A percentile compares a stretch with the other conserved stretches of the same genome.
Conservation (phyloP, 306 rosid species). For the Lagenaria siceraria region DNA sequence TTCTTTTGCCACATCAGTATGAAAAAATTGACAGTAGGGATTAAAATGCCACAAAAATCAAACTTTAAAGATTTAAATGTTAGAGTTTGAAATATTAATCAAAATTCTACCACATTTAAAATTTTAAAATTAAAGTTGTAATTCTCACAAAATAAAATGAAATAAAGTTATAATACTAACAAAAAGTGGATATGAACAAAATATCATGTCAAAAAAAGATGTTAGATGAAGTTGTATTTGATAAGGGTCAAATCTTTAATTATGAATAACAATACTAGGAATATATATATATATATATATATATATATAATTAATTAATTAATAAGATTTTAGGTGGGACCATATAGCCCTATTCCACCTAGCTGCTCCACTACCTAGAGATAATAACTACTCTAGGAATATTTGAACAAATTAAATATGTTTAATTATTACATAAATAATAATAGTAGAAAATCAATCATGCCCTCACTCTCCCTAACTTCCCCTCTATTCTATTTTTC, state of each 20-base stretch:
- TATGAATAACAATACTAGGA: neutral
- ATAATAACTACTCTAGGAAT: neutral
- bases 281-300: neutral
- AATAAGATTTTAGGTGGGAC: neutral
- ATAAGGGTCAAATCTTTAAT: neutral
- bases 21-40: too few relatives aligned
- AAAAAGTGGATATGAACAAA: neutral
- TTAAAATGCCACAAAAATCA: too few relatives aligned
- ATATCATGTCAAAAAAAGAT: neutral
- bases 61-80: too few relatives aligned
- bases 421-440: neutral
- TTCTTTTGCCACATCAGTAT: too few relatives aligned
- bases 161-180: neutral
- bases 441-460: neutral
- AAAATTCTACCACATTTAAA: too few relatives aligned
- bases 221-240: neutral
- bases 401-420: neutral
- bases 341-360: neutral
- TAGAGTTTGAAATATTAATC: too few relatives aligned
- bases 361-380: conserved; percentile 1
- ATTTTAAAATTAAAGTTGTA: too few relatives aligned
- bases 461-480: neutral
- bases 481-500: neutral
- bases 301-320: neutral
- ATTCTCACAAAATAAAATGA: neutral